Evolutionary conservation across 2,329 filamentous ascomycete genomes (phyloP).

Genomic region (Colletotrichum godetiae): DNA sequence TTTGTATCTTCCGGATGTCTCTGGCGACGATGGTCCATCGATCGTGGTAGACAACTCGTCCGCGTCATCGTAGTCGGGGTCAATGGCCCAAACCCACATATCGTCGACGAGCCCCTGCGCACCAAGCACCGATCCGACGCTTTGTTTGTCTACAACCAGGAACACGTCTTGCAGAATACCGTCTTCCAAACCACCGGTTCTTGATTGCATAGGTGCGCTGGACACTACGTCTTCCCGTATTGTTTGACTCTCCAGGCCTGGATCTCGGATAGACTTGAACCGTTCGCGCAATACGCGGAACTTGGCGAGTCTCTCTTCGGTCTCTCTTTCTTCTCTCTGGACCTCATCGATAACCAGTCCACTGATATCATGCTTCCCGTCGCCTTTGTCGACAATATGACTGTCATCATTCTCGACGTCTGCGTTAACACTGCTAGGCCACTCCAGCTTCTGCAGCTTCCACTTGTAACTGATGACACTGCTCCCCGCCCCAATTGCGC

Average conservation of each 20-base stretch:
- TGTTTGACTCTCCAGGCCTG: neutral
- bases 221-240: neutral
- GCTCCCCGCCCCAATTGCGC: neutral
- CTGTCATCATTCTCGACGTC: neutral
- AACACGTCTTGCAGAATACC: neutral
- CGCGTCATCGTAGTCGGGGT: neutral
- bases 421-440: neutral
- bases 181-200: neutral
- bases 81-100: conserved; percentile 17
- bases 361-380: neutral
- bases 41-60: neutral
- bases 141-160: neutral
- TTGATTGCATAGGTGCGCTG: neutral
- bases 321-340: neutral
- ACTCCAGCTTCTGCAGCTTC: neutral
- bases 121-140: neutral
- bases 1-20: neutral
- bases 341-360: neutral
- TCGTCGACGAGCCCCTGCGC: conserved; percentile 3
- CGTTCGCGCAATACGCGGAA: neutral
- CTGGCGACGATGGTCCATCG: neutral
- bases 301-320: neutral
- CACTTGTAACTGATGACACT: neutral
- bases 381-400: neutral
- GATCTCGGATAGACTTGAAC: neutral